phyloP scores from a whole-genome alignment of 805 yeast genomes.

The Nakazawaea wyomingensis region DNA sequence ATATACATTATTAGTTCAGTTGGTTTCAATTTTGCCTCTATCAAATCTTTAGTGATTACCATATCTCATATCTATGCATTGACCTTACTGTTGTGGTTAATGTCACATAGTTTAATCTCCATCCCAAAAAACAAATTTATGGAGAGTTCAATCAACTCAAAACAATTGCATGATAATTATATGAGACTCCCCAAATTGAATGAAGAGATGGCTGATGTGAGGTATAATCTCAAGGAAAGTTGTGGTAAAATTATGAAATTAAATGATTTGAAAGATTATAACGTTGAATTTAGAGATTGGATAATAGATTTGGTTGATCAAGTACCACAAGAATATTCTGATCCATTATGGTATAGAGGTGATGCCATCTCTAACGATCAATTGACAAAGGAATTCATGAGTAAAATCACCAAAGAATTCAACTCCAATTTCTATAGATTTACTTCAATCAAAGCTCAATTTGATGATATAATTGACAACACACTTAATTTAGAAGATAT shows the following conservation, averaged over 20 bases:
- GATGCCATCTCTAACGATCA: slow-evolving; percentile 24
- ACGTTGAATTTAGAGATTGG: slow-evolving; percentile 55
- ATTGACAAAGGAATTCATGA: slow-evolving; percentile 39
- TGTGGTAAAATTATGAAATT: slow-evolving; percentile 54
- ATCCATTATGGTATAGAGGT: slow-evolving; percentile 21
- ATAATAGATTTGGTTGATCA: slow-evolving; percentile 48
- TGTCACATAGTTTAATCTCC: slow-evolving; percentile 75
- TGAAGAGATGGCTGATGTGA: slow-evolving; percentile 60
- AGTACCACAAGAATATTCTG: slow-evolving; percentile 38
- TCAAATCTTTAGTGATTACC: slow-evolving; percentile 68
- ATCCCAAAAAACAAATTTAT: slow-evolving; percentile 45
- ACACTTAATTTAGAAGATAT: slow-evolving; percentile 56
- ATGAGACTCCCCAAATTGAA: slow-evolving; percentile 49
- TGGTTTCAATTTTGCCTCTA: slow-evolving; percentile 40
- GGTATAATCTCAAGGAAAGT: slow-evolving; percentile 56
- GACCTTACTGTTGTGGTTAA: slow-evolving; percentile 70
- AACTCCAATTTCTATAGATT: slow-evolving; percentile 46
- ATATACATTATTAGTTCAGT: slow-evolving; percentile 49
- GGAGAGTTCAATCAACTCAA: slow-evolving; percentile 4
- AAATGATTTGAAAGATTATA: slow-evolving; percentile 38
- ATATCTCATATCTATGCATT: slow-evolving; percentile 73
- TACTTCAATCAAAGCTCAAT: slow-evolving; percentile 52
- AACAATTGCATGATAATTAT: slow-evolving; percentile 27
- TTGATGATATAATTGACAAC: slow-evolving; percentile 41
- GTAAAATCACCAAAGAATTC: slow-evolving; percentile 46